Base-by-base conservation (phyloP, 2,329 filamentous ascomycete species). In the Botrytis paeoniae region DNA sequence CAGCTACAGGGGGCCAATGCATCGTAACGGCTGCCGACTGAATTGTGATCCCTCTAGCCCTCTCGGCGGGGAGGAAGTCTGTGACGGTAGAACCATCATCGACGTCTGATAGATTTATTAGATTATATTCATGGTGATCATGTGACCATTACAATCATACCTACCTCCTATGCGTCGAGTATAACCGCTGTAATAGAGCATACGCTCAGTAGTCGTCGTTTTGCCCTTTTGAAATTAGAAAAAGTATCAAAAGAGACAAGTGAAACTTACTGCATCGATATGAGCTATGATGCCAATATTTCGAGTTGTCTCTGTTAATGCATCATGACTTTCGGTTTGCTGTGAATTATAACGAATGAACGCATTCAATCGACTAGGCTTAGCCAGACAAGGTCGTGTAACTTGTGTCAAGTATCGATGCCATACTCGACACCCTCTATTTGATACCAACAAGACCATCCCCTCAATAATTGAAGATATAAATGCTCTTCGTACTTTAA, bases 261-360 rank as follows among this genome's bases (percentile, higher is more conserved):
- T 41, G 18, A 60, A 59, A 82, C 86, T 77, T 81, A 89, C 87
- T 73, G 96, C 96, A 89, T 98, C 96, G 76, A 99, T 97, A 82
- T 99, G 96, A 74, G 96, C 96, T 82, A 99, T 98, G 78, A 99
- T 98, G 75, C 96, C 96, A 81, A 99, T 98, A 81, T 99, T 99
- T 78, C 95, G 88, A 69, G 95, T 96, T 78, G 89, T 89, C 57
- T 88, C 75, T 62, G 78, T 74, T 61, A 64, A 71, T 3, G 75
- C 74, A 66, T 79, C 76, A 73, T 78, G 74, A 62, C 75, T 66
- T 48, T 71, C 70, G 35, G 74, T 74, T 22, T 65, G 68, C 16
- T 73, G 72, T 59, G 78, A 77, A 29, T 73, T 75, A 71, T 74
- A 76, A 63, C 76, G 74, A 63, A 64, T 54, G 62, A 71, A 69